phyloP scores from a whole-genome alignment of 306 rosid genomes.

The Citrullus colocynthis region DNA sequence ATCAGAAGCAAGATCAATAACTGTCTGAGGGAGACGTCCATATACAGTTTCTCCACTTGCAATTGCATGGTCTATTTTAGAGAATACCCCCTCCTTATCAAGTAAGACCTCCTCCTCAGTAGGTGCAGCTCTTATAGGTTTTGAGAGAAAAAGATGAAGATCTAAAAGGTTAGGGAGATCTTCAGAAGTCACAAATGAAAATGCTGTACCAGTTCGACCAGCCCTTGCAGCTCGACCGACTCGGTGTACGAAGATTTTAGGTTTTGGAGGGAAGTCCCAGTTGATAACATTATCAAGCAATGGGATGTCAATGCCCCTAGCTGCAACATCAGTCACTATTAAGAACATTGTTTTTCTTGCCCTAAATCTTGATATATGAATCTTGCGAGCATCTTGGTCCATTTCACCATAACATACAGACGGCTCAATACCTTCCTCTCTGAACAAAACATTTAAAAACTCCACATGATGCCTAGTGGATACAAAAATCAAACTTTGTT shows the following conservation, averaged over 20 bases:
- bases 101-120: constrained; percentile 69
- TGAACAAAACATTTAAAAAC: constrained; percentile 59
- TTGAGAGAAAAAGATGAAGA: constrained; percentile 88
- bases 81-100: constrained; percentile 55
- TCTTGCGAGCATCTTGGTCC: constrained; percentile 98
- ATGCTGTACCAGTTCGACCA: constrained; percentile 84
- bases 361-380: constrained; percentile 72
- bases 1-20: constrained; percentile 75
- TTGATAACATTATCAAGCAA: constrained; percentile 92
- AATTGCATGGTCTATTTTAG: constrained; percentile 57
- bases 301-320: constrained; percentile 92
- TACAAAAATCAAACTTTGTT: constrained; percentile 81
- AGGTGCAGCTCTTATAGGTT: constrained; percentile 72
- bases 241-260: constrained; percentile 84
- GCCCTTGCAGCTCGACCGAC: constrained; percentile 97
- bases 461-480: constrained; percentile 88
- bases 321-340: constrained; percentile 90
- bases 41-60: constrained; percentile 71
- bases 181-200: constrained; percentile 77
- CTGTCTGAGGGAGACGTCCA: constrained; percentile 84
- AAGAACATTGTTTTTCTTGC: constrained; percentile 76
- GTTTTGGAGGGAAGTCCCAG: constrained; percentile 93
- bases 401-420: constrained; percentile 91
- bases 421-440: constrained; percentile 71
- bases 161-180: constrained; percentile 81